Percentiles rank a stretch among this genome's conserved stretches.
phyloP scores from a whole-genome alignment of 306 rosid species.

The Glycine soja region DNA sequence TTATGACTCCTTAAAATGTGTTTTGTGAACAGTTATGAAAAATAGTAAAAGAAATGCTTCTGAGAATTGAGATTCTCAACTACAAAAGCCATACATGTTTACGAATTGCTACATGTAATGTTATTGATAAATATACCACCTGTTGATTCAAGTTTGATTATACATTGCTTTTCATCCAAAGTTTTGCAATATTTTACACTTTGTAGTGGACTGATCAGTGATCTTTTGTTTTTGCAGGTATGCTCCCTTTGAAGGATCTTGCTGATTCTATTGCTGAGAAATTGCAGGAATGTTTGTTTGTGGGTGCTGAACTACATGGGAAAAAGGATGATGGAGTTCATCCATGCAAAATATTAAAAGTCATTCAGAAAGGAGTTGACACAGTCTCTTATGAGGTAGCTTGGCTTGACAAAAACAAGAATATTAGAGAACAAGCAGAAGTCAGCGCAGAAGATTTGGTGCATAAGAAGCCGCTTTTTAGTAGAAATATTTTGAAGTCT shows the following conservation, averaged over 20 bases:
- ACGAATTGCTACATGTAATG: conserved; percentile 22
- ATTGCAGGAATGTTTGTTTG: conserved; percentile 66
- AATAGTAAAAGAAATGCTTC: conserved; percentile 30
- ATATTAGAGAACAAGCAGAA: conserved; percentile 56
- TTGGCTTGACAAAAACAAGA: conserved; percentile 83
- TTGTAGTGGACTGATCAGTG: conserved; percentile 26
- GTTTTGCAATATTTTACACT: conserved; percentile 26
- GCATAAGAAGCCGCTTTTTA: conserved; percentile 81
- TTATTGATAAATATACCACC: conserved; percentile 6
- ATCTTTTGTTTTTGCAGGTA: conserved; percentile 61
- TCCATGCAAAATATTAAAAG: conserved; percentile 76
- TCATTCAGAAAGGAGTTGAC: conserved; percentile 55
- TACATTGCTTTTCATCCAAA: conserved; percentile 17
- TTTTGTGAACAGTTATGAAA: conserved; percentile 21
- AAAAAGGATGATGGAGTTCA: conserved; percentile 63
- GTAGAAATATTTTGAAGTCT: conserved; percentile 77
- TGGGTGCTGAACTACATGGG: conserved; percentile 81
- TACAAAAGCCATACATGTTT: neutral
- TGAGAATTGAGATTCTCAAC: conserved; percentile 10
- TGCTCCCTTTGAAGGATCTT: conserved; percentile 87
- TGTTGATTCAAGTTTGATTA: conserved; percentile 20
- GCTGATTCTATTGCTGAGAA: conserved; percentile 74
- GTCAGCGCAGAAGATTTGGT: conserved; percentile 62
- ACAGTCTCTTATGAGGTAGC: conserved; percentile 69
- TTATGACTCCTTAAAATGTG: neutral